A percentile compares a stretch with the other conserved stretches of the same genome.
phyloP scores from a whole-genome alignment of 2,329 filamentous ascomycete genomes.

The Paradendryphiella salina region DNA sequence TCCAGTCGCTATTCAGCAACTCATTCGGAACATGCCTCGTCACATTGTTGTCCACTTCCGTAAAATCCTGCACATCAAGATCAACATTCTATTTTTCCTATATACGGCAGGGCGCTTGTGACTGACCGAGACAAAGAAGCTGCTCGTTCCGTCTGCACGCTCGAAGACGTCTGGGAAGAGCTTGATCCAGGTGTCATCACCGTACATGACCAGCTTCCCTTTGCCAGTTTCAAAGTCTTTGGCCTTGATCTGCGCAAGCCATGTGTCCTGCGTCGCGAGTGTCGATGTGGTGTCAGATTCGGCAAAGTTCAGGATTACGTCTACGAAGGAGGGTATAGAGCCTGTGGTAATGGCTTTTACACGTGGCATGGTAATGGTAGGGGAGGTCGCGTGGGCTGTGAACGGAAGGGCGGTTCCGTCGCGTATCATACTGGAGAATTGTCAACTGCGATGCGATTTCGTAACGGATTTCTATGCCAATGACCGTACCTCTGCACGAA shows the following conservation, averaged over 20 bases:
- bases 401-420: constrained; percentile 85
- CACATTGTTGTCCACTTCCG: constrained; percentile 96
- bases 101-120: constrained; percentile 29
- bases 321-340: constrained; percentile 96
- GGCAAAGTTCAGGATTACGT: constrained; percentile 94
- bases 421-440: constrained; percentile 70
- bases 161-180: constrained; percentile 89
- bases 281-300: constrained; percentile 91
- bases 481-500: constrained; percentile 80
- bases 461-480: neutral
- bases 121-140: constrained; percentile 95
- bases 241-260: constrained; percentile 89
- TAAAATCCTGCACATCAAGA: constrained; percentile 72
- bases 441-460: neutral
- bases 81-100: constrained; percentile 41
- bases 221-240: constrained; percentile 46
- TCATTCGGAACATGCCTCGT: constrained; percentile 84
- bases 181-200: constrained; percentile 98
- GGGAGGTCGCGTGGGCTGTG: constrained; percentile 92
- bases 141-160: constrained; percentile 87
- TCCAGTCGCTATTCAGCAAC: constrained; percentile 79
- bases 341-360: constrained; percentile 97
- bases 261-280: constrained; percentile 86
- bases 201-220: constrained; percentile 86
- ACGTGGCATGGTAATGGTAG: constrained; percentile 96